Conservation (phyloP, 202 grass and related monocot species). For the Setaria viridis region DNA sequence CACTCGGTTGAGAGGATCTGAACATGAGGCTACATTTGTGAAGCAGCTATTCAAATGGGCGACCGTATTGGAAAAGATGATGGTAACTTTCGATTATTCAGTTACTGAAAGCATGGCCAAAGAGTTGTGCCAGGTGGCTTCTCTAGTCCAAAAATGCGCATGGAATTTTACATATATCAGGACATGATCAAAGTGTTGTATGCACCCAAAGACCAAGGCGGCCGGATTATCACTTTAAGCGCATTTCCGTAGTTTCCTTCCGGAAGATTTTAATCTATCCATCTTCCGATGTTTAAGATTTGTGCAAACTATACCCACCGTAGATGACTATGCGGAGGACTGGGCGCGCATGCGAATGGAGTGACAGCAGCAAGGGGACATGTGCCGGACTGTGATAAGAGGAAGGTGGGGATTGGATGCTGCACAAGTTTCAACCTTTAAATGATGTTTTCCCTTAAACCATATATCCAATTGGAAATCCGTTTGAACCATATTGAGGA, state of each 20-base stretch:
- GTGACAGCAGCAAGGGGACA: no score
- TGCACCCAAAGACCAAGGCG: neutral
- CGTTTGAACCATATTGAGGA: no score
- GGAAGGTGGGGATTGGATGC: no score
- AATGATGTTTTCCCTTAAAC: no score
- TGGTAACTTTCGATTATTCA: neutral
- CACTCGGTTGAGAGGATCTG: neutral
- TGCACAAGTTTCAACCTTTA: no score
- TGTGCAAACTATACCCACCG: no score
- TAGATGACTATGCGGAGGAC: no score
- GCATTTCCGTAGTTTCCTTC: neutral
- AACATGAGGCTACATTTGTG: conserved; percentile 4
- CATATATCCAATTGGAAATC: no score
- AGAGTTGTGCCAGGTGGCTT: neutral
- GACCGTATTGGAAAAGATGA: neutral
- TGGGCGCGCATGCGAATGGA: no score
- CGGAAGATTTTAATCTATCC: no score
- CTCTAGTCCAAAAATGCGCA: neutral
- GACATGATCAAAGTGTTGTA: neutral
- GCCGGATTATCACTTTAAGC: neutral
- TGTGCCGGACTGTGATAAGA: no score
- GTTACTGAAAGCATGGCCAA: neutral
- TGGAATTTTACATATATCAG: neutral
- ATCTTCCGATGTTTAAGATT: no score
- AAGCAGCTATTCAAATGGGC: neutral